A percentile compares a stretch with the other conserved stretches of the same genome.
phyloP scores from a whole-genome alignment of 306 rosid species.

The Malus fusca region DNA sequence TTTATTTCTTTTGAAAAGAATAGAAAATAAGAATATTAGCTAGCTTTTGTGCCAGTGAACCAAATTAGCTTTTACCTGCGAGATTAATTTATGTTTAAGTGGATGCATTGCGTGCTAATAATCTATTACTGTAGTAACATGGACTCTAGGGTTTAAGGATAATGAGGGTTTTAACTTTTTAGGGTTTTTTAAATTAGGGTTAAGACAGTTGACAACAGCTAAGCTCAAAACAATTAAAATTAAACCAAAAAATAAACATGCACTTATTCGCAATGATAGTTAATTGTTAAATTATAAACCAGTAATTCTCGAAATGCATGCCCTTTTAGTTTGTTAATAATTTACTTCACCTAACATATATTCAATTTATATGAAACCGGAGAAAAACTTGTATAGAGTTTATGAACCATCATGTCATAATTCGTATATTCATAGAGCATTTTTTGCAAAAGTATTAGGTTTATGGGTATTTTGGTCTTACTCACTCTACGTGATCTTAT shows the following conservation, averaged over 20 bases:
- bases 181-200: neutral
- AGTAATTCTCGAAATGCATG: neutral
- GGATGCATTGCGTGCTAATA: constrained; percentile 2
- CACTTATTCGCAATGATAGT: constrained; percentile 3
- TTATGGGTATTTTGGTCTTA: neutral
- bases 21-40: neutral
- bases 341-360: neutral
- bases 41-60: neutral
- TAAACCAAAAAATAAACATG: neutral
- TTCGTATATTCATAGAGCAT: too few relatives aligned
- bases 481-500: too few relatives aligned
- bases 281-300: neutral
- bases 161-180: neutral
- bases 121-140: neutral
- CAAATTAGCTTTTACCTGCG: neutral
- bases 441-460: neutral
- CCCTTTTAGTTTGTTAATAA: neutral
- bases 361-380: neutral
- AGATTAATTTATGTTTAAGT: neutral
- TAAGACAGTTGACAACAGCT: constrained; percentile 2
- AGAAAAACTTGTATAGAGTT: too few relatives aligned
- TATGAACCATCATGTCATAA: neutral
- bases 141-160: constrained; percentile 3
- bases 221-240: neutral
- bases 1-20: neutral